Conservation (phyloP, 176 grass and related monocot species). For the Chloris gayana region DNA sequence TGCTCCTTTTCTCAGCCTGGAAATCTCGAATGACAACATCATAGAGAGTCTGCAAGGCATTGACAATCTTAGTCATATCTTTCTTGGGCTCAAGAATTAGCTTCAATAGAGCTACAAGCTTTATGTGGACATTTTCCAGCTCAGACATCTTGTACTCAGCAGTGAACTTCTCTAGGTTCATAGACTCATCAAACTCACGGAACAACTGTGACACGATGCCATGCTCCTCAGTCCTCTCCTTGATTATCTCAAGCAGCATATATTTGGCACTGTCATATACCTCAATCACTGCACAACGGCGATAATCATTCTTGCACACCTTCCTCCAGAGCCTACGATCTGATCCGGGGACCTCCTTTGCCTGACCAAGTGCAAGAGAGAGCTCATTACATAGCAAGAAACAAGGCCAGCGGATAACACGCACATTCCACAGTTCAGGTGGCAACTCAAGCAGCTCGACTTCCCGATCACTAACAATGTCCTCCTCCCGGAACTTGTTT, state of each 20-base stretch:
- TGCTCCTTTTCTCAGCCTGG: slow-evolving; percentile 75
- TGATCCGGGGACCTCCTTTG: slow-evolving; percentile 58
- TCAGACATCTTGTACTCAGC: slow-evolving; percentile 73
- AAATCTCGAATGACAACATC: slow-evolving; percentile 83
- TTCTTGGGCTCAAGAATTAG: slow-evolving; percentile 61
- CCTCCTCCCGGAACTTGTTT: slow-evolving; percentile 85
- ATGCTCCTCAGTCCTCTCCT: slow-evolving; percentile 68
- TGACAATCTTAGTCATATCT: slow-evolving; percentile 78
- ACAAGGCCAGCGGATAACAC: slow-evolving; percentile 96
- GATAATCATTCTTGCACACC: slow-evolving; percentile 93
- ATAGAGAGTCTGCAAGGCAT: slow-evolving; percentile 82
- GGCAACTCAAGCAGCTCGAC: slow-evolving; percentile 85
- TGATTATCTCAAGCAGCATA: slow-evolving; percentile 71
- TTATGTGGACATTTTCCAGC: slow-evolving; percentile 57
- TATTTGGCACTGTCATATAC: slow-evolving; percentile 87
- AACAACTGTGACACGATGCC: slow-evolving; percentile 66
- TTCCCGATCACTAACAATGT: slow-evolving; percentile 83
- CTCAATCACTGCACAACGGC: slow-evolving; percentile 85
- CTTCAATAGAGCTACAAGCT: slow-evolving; percentile 60
- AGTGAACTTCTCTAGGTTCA: slow-evolving; percentile 69
- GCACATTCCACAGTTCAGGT: slow-evolving; percentile 77
- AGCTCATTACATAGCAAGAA: slow-evolving; percentile 90
- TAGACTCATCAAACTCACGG: slow-evolving; percentile 67
- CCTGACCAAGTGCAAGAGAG: slow-evolving; percentile 81
- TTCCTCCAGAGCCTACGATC: slow-evolving; percentile 82